Evolutionary conservation across 2,329 filamentous ascomycete species (phyloP).

Genomic region (Aaosphaeria arxii): DNA sequence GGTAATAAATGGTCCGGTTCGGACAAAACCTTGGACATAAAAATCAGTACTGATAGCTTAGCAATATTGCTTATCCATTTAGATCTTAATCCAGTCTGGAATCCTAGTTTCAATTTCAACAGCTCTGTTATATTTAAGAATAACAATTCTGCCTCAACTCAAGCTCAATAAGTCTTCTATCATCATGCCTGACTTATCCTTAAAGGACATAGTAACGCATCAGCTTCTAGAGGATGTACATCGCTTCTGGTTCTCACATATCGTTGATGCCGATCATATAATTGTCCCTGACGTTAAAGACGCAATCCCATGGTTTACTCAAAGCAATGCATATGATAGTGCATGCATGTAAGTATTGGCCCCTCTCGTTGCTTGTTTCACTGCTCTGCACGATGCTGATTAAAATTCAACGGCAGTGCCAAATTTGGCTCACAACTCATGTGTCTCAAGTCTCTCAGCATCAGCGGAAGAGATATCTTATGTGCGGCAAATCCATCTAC

Average conservation of each 20-base stretch:
- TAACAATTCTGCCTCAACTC: too few relatives aligned
- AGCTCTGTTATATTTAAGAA: too few relatives aligned
- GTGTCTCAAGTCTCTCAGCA: background rate
- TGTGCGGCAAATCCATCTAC: slow-evolving; percentile 1
- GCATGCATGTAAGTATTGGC: slow-evolving; percentile 2
- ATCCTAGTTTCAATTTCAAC: too few relatives aligned
- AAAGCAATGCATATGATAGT: slow-evolving; percentile 2
- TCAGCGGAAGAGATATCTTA: slow-evolving; percentile 1
- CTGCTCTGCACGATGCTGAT: too few relatives aligned
- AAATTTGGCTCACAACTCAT: background rate
- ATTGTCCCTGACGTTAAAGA: slow-evolving; percentile 4
- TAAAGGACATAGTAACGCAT: background rate
- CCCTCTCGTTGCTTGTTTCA: too few relatives aligned
- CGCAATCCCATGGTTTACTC: slow-evolving; percentile 2
- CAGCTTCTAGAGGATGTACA: background rate
- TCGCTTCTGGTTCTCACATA: slow-evolving; percentile 3
- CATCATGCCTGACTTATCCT: background rate
- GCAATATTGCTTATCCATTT: background rate
- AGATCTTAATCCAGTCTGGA: background rate
- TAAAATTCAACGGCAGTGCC: too few relatives aligned
- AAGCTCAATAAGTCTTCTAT: too few relatives aligned
- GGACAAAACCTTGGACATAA: background rate
- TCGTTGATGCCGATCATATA: slow-evolving; percentile 2
- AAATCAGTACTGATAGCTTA: too few relatives aligned
- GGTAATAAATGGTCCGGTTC: background rate